Evolutionary conservation across 805 yeast genomes (phyloP).

Genomic region (Wickerhamiella qilinensis): DNA sequence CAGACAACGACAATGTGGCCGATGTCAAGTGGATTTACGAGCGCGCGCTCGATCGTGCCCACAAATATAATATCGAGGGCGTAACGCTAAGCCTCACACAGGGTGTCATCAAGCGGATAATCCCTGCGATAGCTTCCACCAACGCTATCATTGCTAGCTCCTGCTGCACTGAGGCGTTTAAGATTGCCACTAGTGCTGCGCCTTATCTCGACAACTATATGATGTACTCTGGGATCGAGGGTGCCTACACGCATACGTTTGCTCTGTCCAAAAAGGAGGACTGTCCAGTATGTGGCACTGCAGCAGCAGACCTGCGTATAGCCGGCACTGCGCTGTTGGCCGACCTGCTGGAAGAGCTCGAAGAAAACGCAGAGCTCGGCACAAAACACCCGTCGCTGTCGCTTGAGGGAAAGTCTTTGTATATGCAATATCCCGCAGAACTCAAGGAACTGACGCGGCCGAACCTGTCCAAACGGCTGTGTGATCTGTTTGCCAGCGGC

Average conservation of each 20-base stretch:
- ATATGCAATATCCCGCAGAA: constrained; percentile 31
- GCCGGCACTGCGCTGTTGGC: constrained; percentile 21
- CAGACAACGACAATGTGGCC: constrained; percentile 54
- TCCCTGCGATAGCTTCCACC: constrained; percentile 89
- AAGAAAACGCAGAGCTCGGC: constrained; percentile 15
- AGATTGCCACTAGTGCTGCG: constrained; percentile 52
- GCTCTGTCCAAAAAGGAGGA: constrained; percentile 39
- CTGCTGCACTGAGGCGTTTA: constrained; percentile 75
- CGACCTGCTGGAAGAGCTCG: constrained; percentile 29
- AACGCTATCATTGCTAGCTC: constrained; percentile 85
- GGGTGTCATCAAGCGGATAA: constrained; percentile 81
- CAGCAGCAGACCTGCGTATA: constrained; percentile 10
- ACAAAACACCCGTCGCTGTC: constrained; percentile 32
- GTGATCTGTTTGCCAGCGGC: constrained; percentile 25
- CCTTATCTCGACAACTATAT: constrained; percentile 60
- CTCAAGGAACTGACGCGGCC: constrained; percentile 31
- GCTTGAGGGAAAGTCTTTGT: constrained; percentile 26
- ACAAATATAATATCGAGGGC: constrained; percentile 45
- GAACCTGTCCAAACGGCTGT: constrained; percentile 26
- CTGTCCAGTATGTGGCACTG: constrained; percentile 64
- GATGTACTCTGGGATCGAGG: constrained; percentile 75
- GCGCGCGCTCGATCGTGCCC: constrained; percentile 42
- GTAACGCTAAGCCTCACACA: constrained; percentile 56
- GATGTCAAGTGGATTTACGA: constrained; percentile 50
- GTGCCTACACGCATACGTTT: constrained; percentile 61